Base-by-base conservation (phyloP, 352 stramenopile genomes). In the Pythium myriotylum region DNA sequence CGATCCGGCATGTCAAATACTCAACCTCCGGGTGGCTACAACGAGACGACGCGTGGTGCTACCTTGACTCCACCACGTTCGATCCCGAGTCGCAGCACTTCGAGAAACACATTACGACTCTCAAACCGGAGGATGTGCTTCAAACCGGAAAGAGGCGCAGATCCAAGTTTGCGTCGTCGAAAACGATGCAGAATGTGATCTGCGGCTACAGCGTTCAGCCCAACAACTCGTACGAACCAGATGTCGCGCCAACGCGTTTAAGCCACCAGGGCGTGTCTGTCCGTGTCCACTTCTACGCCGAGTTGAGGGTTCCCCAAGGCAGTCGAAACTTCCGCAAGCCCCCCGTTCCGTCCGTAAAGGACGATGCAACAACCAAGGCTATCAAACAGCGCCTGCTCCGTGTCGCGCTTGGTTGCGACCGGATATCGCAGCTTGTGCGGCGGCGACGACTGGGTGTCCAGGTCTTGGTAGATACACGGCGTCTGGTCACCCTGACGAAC, bases 401-500 rank as follows among this genome's bases (percentile, higher is more conserved):
- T 24, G 17, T 61, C 1, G 54, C 62, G 4, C 16, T 51, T 12
- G 52, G 29, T 35, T 65, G 56, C 24, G 46, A 48, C 8, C 68
- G 70, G 1, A 43, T 90, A 3, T 70, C 75, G 4, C 62, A 73
- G 10, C 48, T 90, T 1, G 72, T 91, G 10, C 77, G 78, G 1
- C 70, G 82, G 4, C 82, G 80, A 0, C 79, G 82, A 2, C 76
- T 91, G 20, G 79, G 78, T 16, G 64, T 70, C 4, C 82, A 91
- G 60, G 68, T 70, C 22, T 63, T 91, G 12, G 59, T 87, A 12
- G 60, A 74, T 40, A 62, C 58, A 19, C 53, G 43, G 8, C 53
- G 72, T 2, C 75, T 84, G 39, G 66, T 74, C 7, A 58, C 68
- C 2, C 76, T 59, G n/a, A 39, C 51, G 5, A 89, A 86, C 72